Evolutionary conservation across 441 rosid species (phyloP).

Genomic region (Geranium incanum): DNA sequence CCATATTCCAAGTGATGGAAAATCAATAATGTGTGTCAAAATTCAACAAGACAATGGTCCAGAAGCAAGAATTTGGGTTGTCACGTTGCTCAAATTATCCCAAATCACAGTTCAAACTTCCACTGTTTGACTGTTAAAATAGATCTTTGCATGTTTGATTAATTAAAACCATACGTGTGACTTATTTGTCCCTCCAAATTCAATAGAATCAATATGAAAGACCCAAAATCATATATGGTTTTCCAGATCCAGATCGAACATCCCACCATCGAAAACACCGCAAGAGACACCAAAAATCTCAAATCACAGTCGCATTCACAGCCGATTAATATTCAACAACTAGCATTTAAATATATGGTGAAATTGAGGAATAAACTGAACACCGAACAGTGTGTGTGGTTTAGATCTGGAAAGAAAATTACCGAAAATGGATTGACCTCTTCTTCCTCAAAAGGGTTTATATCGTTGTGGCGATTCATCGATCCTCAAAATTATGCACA

Average conservation of each 20-base stretch:
- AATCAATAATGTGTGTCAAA: neutral
- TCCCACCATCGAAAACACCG: neutral
- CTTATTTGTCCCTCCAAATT: neutral
- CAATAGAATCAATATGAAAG: neutral
- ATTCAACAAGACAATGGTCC: neutral
- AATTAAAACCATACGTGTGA: neutral
- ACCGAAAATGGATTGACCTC: conserved; percentile 98
- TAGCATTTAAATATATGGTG: neutral
- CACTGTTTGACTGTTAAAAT: neutral
- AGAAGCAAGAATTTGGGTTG: neutral
- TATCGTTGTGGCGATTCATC: conserved; percentile 81
- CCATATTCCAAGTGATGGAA: neutral
- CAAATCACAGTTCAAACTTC: neutral
- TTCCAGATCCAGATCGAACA: conserved; percentile 5
- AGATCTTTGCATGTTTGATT: neutral
- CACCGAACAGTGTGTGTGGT: neutral
- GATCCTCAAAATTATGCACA: conserved; percentile 30
- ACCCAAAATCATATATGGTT: neutral
- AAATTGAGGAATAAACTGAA: neutral
- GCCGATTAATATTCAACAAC: neutral
- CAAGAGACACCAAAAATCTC: neutral
- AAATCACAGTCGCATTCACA: neutral
- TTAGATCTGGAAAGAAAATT: conserved; percentile 32
- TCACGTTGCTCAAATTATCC: neutral
- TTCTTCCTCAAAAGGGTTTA: conserved; percentile 90